Conservation (phyloP, 2,329 filamentous ascomycete species). For the Diplocarpon mali region DNA sequence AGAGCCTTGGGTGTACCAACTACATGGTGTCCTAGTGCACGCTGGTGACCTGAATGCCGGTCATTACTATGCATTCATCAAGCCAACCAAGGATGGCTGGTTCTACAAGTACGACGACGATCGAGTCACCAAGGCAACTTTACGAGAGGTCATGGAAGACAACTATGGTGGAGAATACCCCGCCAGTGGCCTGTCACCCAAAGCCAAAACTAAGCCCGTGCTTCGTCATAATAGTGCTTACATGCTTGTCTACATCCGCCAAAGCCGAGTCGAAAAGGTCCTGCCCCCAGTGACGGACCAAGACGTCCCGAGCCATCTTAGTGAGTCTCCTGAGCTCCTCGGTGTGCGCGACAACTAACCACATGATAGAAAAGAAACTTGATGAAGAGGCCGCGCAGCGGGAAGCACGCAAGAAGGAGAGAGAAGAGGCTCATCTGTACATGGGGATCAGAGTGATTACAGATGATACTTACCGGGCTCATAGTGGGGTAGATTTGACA, state of each 20-base stretch:
- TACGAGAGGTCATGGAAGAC: constrained; percentile 85
- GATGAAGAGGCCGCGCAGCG: constrained; percentile 69
- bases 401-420: constrained; percentile 73
- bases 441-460: constrained; percentile 75
- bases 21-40: constrained; percentile 92
- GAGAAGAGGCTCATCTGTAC: constrained; percentile 90
- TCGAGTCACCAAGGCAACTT: constrained; percentile 86
- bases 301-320: constrained; percentile 73
- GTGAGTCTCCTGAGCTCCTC: constrained; percentile 35
- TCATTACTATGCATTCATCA: constrained; percentile 96
- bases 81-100: constrained; percentile 82
- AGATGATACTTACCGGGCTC: constrained; percentile 66
- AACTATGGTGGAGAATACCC: constrained; percentile 87
- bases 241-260: constrained; percentile 96
- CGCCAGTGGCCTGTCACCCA: constrained; percentile 35
- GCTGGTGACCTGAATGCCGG: constrained; percentile 94
- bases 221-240: constrained; percentile 77
- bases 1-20: constrained; percentile 81
- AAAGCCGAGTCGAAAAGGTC: constrained; percentile 73
- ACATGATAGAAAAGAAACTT: constrained; percentile 50
- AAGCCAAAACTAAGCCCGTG: constrained; percentile 38
- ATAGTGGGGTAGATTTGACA: constrained; percentile 76
- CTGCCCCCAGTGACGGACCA: constrained; percentile 64
- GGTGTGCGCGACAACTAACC: constrained; percentile 18
- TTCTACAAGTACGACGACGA: constrained; percentile 99